phyloP scores from a whole-genome alignment of 108 stramenopile species.

The Asterionellopsis glacialis region DNA sequence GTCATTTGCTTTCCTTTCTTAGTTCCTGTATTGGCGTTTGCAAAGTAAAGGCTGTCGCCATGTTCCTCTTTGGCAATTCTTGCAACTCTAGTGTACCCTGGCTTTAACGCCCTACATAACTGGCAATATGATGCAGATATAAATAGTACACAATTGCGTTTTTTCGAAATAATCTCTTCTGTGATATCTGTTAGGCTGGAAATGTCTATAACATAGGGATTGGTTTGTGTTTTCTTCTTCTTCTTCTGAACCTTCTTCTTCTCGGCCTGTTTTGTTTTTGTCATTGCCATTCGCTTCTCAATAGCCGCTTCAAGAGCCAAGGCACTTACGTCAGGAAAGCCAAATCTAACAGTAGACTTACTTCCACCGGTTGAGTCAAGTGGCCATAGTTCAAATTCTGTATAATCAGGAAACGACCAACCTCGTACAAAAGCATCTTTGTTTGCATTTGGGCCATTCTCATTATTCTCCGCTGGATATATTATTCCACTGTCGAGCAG shows the following conservation, averaged over 20 bases:
- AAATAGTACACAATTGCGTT: constrained; percentile 61
- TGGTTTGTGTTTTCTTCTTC: too few species aligned
- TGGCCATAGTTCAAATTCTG: constrained; percentile 83
- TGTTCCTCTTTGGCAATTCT: constrained; percentile 19
- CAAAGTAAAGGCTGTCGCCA: constrained; percentile 48
- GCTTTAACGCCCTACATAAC: constrained; percentile 60
- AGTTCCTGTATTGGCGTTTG: constrained; percentile 68
- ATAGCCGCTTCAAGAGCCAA: constrained; percentile 9
- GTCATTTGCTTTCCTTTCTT: constrained; percentile 59
- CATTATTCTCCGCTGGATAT: constrained; percentile 12
- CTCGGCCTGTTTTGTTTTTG: too few species aligned
- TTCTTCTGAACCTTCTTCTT: too few species aligned
- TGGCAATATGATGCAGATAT: constrained; percentile 75
- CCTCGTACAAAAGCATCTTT: constrained; percentile 37
- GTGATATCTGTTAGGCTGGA: constrained; percentile 55
- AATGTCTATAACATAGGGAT: constrained; percentile 61
- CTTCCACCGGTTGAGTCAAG: constrained; percentile 40
- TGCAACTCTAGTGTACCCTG: constrained; percentile 65
- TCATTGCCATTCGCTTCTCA: too few species aligned
- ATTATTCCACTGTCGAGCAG: constrained; percentile 58
- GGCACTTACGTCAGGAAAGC: constrained; percentile 57
- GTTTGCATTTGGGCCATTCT: constrained; percentile 14
- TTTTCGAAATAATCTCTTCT: constrained; percentile 32
- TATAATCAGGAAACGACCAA: constrained; percentile 67
- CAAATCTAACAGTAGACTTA: constrained; percentile 45